Evolutionary conservation across 129 eudicot species (phyloP).

Genomic region (Chrysanthemum makinoi): DNA sequence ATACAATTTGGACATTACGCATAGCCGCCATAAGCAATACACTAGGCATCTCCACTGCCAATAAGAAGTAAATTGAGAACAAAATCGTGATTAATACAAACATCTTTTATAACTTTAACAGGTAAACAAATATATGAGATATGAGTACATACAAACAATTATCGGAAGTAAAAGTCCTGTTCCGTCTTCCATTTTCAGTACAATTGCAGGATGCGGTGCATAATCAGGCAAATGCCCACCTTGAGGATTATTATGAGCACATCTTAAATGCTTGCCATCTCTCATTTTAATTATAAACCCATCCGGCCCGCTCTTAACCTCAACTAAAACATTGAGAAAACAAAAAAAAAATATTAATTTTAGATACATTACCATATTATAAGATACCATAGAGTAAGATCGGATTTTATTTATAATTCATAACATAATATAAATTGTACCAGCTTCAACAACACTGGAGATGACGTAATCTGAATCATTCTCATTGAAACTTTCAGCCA

Average conservation of each 20-base stretch:
- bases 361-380: not conserved
- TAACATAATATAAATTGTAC: slow-evolving; percentile 33
- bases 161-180: slow-evolving; percentile 86
- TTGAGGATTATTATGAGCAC: slow-evolving; percentile 82
- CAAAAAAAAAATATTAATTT: slow-evolving; percentile 14
- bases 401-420: not conserved
- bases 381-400: not conserved
- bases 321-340: slow-evolving; percentile 48
- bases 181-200: slow-evolving; percentile 94
- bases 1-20: slow-evolving; percentile 80
- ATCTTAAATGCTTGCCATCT: slow-evolving; percentile 73
- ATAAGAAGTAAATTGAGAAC: slow-evolving; percentile 19
- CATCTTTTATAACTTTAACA: not conserved
- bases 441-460: slow-evolving; percentile 91
- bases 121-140: not conserved
- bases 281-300: slow-evolving; percentile 91
- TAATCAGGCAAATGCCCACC: slow-evolving; percentile 69
- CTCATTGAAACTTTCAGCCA: slow-evolving; percentile 74
- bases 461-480: slow-evolving; percentile 81
- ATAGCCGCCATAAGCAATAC: slow-evolving; percentile 81
- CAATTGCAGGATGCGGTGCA: slow-evolving; percentile 93
- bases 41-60: slow-evolving; percentile 93
- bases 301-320: slow-evolving; percentile 79
- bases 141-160: slow-evolving; percentile 67
- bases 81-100: not conserved